Conservation (phyloP, 176 grass and related monocot species). For the Alopecurus myosuroides region DNA sequence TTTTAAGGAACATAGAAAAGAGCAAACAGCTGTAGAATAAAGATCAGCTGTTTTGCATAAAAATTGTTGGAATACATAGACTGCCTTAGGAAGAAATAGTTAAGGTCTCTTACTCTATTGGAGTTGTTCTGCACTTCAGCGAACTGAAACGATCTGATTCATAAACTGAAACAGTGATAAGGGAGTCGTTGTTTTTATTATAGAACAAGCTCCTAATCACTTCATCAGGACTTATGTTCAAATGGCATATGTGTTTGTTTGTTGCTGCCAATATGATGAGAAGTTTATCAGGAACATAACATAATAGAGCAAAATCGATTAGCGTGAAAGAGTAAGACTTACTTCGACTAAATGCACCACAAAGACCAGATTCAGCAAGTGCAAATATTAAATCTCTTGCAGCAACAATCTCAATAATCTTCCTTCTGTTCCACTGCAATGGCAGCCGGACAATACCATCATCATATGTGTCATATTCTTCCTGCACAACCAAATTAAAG, state of each 20-base stretch:
- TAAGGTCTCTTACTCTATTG: slow-evolving; percentile 62
- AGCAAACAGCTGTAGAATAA: neutral
- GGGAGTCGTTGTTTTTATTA: slow-evolving; percentile 66
- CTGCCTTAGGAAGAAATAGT: slow-evolving; percentile 4
- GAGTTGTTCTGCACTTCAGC: slow-evolving; percentile 79
- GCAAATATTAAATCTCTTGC: slow-evolving; percentile 80
- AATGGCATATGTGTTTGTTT: slow-evolving; percentile 76
- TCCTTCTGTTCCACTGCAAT: slow-evolving; percentile 64
- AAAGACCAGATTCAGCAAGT: slow-evolving; percentile 66
- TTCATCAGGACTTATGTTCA: slow-evolving; percentile 78
- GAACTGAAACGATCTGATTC: slow-evolving; percentile 71
- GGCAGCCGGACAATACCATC: slow-evolving; percentile 46
- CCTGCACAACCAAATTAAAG: slow-evolving; percentile 47
- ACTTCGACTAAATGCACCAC: slow-evolving; percentile 73
- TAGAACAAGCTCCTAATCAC: slow-evolving; percentile 84
- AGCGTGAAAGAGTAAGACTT: slow-evolving; percentile 16
- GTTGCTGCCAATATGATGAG: slow-evolving; percentile 52
- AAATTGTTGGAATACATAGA: slow-evolving; percentile 3
- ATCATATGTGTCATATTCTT: slow-evolving; percentile 66
- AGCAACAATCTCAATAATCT: slow-evolving; percentile 83
- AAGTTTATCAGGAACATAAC: slow-evolving; percentile 35
- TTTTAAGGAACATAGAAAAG: neutral
- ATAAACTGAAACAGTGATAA: slow-evolving; percentile 72
- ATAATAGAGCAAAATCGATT: neutral
- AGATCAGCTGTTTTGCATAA: neutral